Base-by-base conservation (phyloP, 805 yeast species). In the Wickerhamiella spandovensis region DNA sequence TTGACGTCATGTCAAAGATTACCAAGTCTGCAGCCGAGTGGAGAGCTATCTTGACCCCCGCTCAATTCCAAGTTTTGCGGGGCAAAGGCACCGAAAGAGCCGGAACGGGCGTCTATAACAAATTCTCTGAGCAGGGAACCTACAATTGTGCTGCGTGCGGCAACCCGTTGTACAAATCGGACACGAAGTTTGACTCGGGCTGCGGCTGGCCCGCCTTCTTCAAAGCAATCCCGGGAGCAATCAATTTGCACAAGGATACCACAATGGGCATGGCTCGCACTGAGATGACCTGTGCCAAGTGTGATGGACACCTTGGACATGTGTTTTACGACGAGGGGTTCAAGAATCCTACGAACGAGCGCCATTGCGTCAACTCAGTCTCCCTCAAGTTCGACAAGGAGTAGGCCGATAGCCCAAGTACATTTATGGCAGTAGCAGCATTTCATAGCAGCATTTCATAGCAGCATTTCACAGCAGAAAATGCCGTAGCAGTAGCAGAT, bases 121-220 rank as follows among this genome's bases (percentile, higher is more conserved):
- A 70, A 21, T 73, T 76, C 48, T 67, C 71, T 38, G 63, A 67
- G 5, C 57, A 56, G 2, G 97, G 97, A 0, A 68, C 76, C 2
- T 92, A 88, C 65, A 68, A 70, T 44, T 92, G 99, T 68, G 96
- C 84, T 0, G 97, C 82, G 5, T 92, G 98, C 67, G 73, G 72
- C 47, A 70, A 75, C 43, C 95, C 96, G 12, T 68, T 92, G 28
- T 92, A 92, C 66, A 74, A 75, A 53, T 80, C 95, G 25, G 70
- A 74, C 30, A 76, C 95, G 3, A 90, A 92, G 65, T 92, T 92
- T 60, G 81, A 82, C 51, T 78, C 95, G 12, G 87, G 87, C 49
- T 92, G 98, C 66, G 98, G 98, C 2, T 92, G 98, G 98, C 98
- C 98, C 1, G 89, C 96, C 0, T 92, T 92, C 66, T 90, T 82